Base-by-base conservation (phyloP, 495 filamentous ascomycete species). In the Margaritispora aquatica region DNA sequence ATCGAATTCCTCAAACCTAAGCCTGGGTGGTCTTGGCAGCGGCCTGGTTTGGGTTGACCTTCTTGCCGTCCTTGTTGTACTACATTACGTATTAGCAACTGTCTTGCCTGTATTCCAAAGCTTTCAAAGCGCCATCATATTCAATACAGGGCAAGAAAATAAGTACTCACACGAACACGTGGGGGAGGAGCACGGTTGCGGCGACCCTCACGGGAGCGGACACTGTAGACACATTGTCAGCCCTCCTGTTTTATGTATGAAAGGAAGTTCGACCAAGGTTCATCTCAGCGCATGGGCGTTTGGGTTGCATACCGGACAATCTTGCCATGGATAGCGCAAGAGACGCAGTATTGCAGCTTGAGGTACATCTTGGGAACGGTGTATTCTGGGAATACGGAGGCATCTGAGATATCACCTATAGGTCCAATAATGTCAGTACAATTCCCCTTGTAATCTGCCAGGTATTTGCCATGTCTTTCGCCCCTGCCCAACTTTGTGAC, bases 51-150 rank as follows among this genome's bases (percentile, higher is more conserved):
- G 95, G 92, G 78, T 85, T 90, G 75, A 99, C 84, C 87, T 97
- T 99, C 89, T 99, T 99, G 81, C 94, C 94, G 75, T 99, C 94
- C 87, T 97, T 97, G 87, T 99, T 99, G 88, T 96, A 99, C 66
- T 94, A 83, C 69, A 97, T 91, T 8, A 19, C 47, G n/a, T 5
- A 26, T 50, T 50, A 50, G 47, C 47, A 7, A 7, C 21, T 50
- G 7, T 17, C 11, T 10, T 24, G n/a, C 21, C 17, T n/a, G n/a
- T 10, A 50, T 5, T 8, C 20, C 5, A 22, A 24, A 47, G 20
- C 8, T 47, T 47, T 34, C 29, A 34, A n/a, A n/a, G n/a, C n/a
- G n/a, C n/a, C n/a, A n/a, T n/a, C n/a, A n/a, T n/a, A n/a, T n/a
- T n/a, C n/a, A n/a, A n/a, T n/a, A n/a, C n/a, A n/a, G n/a, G 29